phyloP scores from a whole-genome alignment of 768 basidiomycete species.

The Mycena vitilis region DNA sequence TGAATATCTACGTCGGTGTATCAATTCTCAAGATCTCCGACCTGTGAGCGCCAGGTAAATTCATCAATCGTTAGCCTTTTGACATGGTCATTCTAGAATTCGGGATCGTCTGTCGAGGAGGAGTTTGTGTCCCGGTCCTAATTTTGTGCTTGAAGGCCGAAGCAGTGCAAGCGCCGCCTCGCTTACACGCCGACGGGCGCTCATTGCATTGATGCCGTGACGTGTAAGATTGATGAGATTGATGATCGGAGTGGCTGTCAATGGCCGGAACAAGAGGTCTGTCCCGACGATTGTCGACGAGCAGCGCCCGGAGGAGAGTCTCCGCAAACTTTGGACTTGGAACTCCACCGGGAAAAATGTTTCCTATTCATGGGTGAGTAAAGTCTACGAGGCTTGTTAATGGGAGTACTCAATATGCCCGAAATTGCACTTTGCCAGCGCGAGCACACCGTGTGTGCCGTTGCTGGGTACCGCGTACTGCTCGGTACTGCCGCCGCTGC shows the following conservation, averaged over 20 bases:
- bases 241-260: conserved; percentile 14
- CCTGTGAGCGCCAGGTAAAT: conserved; percentile 3
- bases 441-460: background rate
- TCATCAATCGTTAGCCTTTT: conserved; percentile 5
- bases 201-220: background rate
- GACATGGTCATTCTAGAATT: conserved; percentile 23
- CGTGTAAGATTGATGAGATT: conserved; percentile 17
- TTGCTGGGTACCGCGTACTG: conserved; percentile 26
- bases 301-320: too few species aligned
- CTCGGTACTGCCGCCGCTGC: conserved; percentile 25
- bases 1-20: background rate
- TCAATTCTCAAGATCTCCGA: conserved; percentile 12
- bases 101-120: conserved; percentile 21
- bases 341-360: background rate
- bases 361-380: background rate
- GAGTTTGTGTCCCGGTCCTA: conserved; percentile 11
- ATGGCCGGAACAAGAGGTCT: conserved; percentile 1
- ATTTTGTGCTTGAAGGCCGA: background rate
- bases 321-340: too few species aligned
- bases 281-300: background rate
- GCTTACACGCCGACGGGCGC: conserved; percentile 2
- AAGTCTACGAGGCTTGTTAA: background rate
- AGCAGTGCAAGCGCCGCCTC: background rate
- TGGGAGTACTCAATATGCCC: too few species aligned
- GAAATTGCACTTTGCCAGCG: background rate